Evolutionary conservation across 164 flowering plant genomes (phyloP), one percentile per base, ranked within the genome.

Genomic region (Buxus sempervirens): DNA sequence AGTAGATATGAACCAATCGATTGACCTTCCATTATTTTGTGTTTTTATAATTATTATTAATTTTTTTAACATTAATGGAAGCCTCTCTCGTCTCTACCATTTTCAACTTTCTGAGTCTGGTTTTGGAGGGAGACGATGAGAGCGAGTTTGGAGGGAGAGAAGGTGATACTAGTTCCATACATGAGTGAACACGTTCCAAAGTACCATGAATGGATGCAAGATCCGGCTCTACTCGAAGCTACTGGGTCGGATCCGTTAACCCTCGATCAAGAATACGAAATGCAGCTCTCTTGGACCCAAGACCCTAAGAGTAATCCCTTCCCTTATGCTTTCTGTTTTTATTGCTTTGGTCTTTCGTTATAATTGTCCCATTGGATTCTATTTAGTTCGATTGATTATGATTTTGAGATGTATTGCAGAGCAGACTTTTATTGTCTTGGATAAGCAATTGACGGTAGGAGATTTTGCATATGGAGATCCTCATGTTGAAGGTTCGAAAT

Each of bases 231-330:
- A 1, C 90, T 93, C 32, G 77, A 86, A 64, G 90, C 95, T 60
- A 96, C 98, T 6, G 98, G 90, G 16, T 96, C 99, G 0, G 99
- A 96, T 69, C 99, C 98, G n/a, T 84, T 96, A 49, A 69, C 95
- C 9, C 91, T 93, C 9, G 83, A 86, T 1, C 78, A 96, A 60
- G 96, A 91, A 71, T 90, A 85, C 67, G 76, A 88, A 45, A 89
- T 92, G 96, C 98, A 92, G 68, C 80, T 75, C 72, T 85, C 98
- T 21, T 95, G 98, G 98, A 74, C 77, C 65, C 98, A 87, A 73
- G 97, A 92, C 83, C 90, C 97, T 62, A 72, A 70, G 69, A 90
- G 97, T 89, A 65, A 16, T 48, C 69, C 27, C 24, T 62, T 7
- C 38, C 27, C 24, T 62, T 41, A 25, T 22, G 10, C 18, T 12